These are phyloP conservation scores for Pisolithus tinctorius DNA, from an alignment of 768 basidiomycete genomes.

Conservation along the genomic window DNA sequence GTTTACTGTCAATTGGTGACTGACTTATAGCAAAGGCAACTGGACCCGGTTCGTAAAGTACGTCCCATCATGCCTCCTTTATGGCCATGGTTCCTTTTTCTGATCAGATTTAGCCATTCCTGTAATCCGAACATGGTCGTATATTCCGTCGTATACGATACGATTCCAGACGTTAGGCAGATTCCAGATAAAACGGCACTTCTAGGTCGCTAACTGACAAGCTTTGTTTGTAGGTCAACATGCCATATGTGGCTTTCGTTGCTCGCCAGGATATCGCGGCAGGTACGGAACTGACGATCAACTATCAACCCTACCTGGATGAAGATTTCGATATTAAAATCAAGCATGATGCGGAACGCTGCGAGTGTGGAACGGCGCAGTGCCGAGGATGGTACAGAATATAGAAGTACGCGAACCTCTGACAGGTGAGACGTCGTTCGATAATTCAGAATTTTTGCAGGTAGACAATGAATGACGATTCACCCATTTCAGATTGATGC, in stretches of 20 bases:
- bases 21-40: conserved; percentile 42
- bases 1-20: not conserved
- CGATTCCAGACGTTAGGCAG: conserved; percentile 42
- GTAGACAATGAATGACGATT: too few relatives aligned
- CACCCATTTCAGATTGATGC: too few relatives aligned
- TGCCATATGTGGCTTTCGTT: conserved; percentile 58
- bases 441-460: too few relatives aligned
- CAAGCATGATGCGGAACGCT: conserved; percentile 26
- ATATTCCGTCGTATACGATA: conserved; percentile 57
- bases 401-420: conserved; percentile 1
- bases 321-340: conserved; percentile 16
- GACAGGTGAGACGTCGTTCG: too few relatives aligned
- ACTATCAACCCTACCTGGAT: conserved; percentile 48
- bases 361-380: conserved; percentile 29
- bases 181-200: conserved; percentile 6
- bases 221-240: conserved; percentile 37
- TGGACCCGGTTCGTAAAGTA: conserved; percentile 76
- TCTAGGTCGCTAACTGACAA: not conserved
- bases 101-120: conserved; percentile 48
- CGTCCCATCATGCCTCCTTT: conserved; percentile 13
- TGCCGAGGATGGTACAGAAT: conserved; percentile 34
- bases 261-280: conserved; percentile 42
- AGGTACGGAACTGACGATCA: conserved; percentile 52
- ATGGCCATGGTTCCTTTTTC: conserved; percentile 1
- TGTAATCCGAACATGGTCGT: conserved; percentile 55